Percentiles rank a stretch among this genome's conserved stretches.
Conservation (phyloP, 1,284 basidiomycete genomes). For the Fomitiporia mediterranea region DNA sequence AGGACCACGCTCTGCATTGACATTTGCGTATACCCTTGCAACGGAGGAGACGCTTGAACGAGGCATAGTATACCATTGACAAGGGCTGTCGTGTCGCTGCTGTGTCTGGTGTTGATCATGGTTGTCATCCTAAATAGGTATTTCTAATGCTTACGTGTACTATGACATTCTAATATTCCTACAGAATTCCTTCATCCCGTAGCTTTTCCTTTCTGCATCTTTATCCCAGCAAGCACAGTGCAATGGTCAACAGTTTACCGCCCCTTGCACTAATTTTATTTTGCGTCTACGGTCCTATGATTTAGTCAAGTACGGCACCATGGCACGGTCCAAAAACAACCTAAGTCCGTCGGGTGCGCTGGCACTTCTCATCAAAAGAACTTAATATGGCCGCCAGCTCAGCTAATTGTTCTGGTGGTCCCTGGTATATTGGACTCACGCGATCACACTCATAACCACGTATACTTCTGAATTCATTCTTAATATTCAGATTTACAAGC, state of each 20-base stretch:
- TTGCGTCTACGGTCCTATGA: no score
- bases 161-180: no score
- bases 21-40: slow-evolving; percentile 46
- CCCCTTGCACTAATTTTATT: no score
- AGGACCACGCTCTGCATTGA: slow-evolving; percentile 41
- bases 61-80: slow-evolving; percentile 4
- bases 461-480: no score
- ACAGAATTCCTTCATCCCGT: no score
- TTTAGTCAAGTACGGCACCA: no score
- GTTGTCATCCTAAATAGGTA: background rate
- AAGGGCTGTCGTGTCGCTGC: no score
- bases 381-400: slow-evolving; percentile 11
- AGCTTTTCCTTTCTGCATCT: background rate
- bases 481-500: no score
- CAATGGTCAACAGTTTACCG: no score
- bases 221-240: background rate
- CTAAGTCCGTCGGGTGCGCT: background rate
- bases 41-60: slow-evolving; percentile 25
- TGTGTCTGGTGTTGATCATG: background rate
- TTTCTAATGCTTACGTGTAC: background rate
- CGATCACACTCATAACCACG: no score
- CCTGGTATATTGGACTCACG: no score
- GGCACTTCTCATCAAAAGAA: background rate
- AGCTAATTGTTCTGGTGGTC: background rate
- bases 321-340: no score